Evolutionary conservation across 2,329 filamentous ascomycete species (phyloP).

Genomic region (Hypoxylon sp.): DNA sequence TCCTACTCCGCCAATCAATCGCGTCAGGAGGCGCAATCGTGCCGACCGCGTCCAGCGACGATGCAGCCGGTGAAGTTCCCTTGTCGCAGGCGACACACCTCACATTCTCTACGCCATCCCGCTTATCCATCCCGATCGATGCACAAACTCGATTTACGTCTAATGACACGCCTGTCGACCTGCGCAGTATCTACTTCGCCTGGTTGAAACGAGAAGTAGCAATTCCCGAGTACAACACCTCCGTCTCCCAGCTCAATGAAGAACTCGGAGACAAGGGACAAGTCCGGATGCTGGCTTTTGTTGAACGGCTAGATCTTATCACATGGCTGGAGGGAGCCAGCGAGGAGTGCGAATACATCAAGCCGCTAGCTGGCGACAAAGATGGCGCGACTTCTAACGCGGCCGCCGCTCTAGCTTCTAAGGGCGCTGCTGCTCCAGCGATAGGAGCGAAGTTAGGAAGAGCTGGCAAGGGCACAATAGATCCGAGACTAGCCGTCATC

Average conservation of each 20-base stretch:
- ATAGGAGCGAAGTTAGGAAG: conserved; percentile 64
- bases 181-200: conserved; percentile 96
- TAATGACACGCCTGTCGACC: conserved; percentile 80
- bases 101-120: conserved; percentile 75
- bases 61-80: conserved; percentile 71
- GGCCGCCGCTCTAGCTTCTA: conserved; percentile 57
- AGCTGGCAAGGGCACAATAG: conserved; percentile 76
- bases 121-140: conserved; percentile 76
- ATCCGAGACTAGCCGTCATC: conserved; percentile 87
- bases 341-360: conserved; percentile 94
- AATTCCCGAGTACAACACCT: conserved; percentile 91
- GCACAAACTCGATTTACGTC: conserved; percentile 89
- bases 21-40: conserved; percentile 77
- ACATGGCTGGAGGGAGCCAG: conserved; percentile 93
- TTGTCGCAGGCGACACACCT: conserved; percentile 85
- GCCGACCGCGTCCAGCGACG: conserved; percentile 79
- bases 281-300: conserved; percentile 91
- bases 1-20: conserved; percentile 88
- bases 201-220: conserved; percentile 94
- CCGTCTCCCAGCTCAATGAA: conserved; percentile 84
- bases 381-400: conserved; percentile 63
- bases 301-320: conserved; percentile 90
- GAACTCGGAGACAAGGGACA: conserved; percentile 77
- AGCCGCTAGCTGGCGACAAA: conserved; percentile 79
- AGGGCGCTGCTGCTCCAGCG: conserved; percentile 58